Percentiles rank a stretch among this genome's conserved stretches.
Conservation (phyloP, 306 rosid genomes). For the Boehmeria nivea region DNA sequence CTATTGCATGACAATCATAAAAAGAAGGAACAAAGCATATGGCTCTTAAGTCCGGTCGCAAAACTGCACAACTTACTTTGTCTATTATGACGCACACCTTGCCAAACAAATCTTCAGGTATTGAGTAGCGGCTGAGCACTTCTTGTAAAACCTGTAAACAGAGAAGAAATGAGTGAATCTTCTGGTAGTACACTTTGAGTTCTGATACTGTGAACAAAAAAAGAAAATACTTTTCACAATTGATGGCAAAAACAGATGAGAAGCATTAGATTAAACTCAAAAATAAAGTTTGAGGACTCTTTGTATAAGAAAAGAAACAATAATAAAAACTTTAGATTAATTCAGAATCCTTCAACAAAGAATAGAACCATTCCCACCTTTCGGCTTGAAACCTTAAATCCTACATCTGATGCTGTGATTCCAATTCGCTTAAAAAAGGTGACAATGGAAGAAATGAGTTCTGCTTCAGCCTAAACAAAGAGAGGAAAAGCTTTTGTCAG, state of each 20-base stretch:
- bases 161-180: conserved; percentile 1
- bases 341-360: neutral
- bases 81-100: conserved; percentile 92
- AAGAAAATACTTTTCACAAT: neutral
- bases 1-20: neutral
- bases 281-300: too few relatives aligned
- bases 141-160: conserved; percentile 75
- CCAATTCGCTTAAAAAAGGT: conserved; percentile 82
- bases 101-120: conserved; percentile 74
- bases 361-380: conserved; percentile 49
- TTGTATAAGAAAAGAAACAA: conserved; percentile 11
- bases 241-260: neutral
- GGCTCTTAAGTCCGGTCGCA: too few relatives aligned
- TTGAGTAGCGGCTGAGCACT: conserved; percentile 60
- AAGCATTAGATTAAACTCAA: too few relatives aligned
- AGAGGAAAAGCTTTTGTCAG: conserved; percentile 3
- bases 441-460: conserved; percentile 80
- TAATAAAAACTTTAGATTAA: conserved; percentile 1
- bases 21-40: too few relatives aligned
- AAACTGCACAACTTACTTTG: conserved; percentile 56
- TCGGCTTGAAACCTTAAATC: conserved; percentile 93
- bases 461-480: conserved; percentile 82
- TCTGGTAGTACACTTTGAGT: neutral
- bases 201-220: neutral
- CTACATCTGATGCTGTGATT: conserved; percentile 83